A percentile compares a stretch with the other conserved stretches of the same genome.
Evolutionary conservation across 2,329 filamentous ascomycete genomes (phyloP).

Genomic region (Aspergillus fructus): DNA sequence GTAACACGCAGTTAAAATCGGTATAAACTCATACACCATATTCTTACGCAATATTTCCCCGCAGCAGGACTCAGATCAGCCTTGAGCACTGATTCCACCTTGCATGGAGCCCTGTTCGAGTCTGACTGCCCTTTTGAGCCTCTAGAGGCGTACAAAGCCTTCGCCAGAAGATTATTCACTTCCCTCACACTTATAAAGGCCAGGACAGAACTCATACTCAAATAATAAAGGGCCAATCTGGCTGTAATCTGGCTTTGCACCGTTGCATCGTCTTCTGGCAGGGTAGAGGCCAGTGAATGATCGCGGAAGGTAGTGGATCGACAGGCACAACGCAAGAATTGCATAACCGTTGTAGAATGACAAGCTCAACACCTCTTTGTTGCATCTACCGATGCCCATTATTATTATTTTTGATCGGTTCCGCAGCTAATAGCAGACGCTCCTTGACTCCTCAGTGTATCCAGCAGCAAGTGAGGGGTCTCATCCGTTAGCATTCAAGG

Average conservation of each 20-base stretch:
- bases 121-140: background rate
- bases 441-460: background rate
- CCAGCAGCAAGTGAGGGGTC: background rate
- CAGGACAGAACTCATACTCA: background rate
- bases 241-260: background rate
- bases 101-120: background rate
- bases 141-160: background rate
- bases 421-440: background rate
- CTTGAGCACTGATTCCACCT: background rate
- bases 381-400: background rate
- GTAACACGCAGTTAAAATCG: background rate
- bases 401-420: too few species aligned
- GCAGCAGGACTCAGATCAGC: background rate
- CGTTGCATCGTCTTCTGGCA: background rate
- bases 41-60: background rate
- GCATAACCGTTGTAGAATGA: background rate
- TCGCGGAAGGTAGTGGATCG: background rate
- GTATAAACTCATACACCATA: background rate
- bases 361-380: background rate
- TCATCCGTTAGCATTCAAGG: background rate
- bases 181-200: background rate
- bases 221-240: background rate
- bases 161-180: too few species aligned
- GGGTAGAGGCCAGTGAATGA: background rate
- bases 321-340: background rate